Conservation (phyloP, 805 yeast genomes). For the Yarrowia phangngaensis region DNA sequence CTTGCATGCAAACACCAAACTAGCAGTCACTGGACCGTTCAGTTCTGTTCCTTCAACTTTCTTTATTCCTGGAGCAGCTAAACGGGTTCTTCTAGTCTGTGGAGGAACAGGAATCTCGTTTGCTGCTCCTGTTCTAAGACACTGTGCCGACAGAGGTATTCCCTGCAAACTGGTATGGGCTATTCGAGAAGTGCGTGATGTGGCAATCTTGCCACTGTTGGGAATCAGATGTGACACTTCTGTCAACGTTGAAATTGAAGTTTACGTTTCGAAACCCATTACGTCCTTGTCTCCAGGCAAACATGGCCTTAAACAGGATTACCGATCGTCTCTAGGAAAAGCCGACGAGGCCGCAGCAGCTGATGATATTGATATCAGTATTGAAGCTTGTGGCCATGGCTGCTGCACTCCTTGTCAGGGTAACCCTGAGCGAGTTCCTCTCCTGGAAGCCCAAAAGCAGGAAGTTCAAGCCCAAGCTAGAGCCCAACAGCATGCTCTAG, state of each 20-base stretch:
- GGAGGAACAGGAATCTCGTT: slow-evolving; percentile 80
- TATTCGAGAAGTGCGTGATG: slow-evolving; percentile 68
- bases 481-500: slow-evolving; percentile 7
- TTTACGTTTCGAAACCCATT: slow-evolving; percentile 18
- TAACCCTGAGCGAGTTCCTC: slow-evolving; percentile 21
- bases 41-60: slow-evolving; percentile 39
- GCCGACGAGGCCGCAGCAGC: slow-evolving; percentile 22
- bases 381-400: slow-evolving; percentile 24
- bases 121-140: slow-evolving; percentile 73
- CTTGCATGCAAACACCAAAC: slow-evolving; percentile 37
- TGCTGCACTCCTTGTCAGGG: slow-evolving; percentile 24
- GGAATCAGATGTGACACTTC: slow-evolving; percentile 39
- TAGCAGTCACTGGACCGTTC: slow-evolving; percentile 44
- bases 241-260: slow-evolving; percentile 26
- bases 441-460: slow-evolving; percentile 23
- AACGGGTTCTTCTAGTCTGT: slow-evolving; percentile 30
- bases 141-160: slow-evolving; percentile 64
- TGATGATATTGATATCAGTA: slow-evolving; percentile 17
- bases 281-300: slow-evolving; percentile 1
- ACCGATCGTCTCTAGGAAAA: slow-evolving; percentile 18
- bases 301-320: slow-evolving; percentile 4
- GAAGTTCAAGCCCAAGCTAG: neutral
- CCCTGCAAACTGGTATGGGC: slow-evolving; percentile 82
- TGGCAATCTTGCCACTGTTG: slow-evolving; percentile 75
- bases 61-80: slow-evolving; percentile 49